Percentiles rank a stretch among this genome's conserved stretches.
Evolutionary conservation across 2,329 filamentous ascomycete genomes (phyloP).

Genomic region (Pseudogymnoascus sp.): DNA sequence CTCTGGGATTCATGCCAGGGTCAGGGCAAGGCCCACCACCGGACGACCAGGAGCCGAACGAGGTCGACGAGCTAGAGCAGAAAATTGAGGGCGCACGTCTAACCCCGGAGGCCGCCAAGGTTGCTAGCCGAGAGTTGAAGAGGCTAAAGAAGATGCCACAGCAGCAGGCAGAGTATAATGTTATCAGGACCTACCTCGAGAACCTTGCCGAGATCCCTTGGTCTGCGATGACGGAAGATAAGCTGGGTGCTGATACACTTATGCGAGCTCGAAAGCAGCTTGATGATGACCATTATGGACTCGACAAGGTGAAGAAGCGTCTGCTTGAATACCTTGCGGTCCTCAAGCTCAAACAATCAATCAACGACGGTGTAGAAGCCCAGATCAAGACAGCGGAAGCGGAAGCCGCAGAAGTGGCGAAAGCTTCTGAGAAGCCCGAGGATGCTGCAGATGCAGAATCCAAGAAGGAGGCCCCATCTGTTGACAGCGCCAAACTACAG

Average conservation of each 20-base stretch:
- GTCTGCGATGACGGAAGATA: constrained; percentile 76
- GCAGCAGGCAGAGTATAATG: constrained; percentile 90
- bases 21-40: constrained; percentile 42
- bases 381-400: constrained; percentile 63
- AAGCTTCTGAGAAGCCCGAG: constrained; percentile 20
- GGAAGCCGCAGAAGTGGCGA: constrained; percentile 24
- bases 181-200: constrained; percentile 88
- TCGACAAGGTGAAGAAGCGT: constrained; percentile 96
- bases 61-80: constrained; percentile 86
- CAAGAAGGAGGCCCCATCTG: constrained; percentile 30
- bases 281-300: constrained; percentile 90
- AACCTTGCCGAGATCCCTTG: constrained; percentile 92
- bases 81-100: constrained; percentile 75
- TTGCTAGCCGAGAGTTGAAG: constrained; percentile 84
- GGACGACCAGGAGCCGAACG: constrained; percentile 77
- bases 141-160: constrained; percentile 92
- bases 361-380: constrained; percentile 74
- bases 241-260: constrained; percentile 74
- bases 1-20: constrained; percentile 21
- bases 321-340: constrained; percentile 93
- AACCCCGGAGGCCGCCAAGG: constrained; percentile 75
- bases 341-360: constrained; percentile 85
- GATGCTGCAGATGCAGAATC: constrained; percentile 28
- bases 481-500: constrained; percentile 58
- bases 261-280: constrained; percentile 77